Base-by-base conservation (phyloP, 371 early-diverging fungal genomes). In the Saksenaea oblongispora region DNA sequence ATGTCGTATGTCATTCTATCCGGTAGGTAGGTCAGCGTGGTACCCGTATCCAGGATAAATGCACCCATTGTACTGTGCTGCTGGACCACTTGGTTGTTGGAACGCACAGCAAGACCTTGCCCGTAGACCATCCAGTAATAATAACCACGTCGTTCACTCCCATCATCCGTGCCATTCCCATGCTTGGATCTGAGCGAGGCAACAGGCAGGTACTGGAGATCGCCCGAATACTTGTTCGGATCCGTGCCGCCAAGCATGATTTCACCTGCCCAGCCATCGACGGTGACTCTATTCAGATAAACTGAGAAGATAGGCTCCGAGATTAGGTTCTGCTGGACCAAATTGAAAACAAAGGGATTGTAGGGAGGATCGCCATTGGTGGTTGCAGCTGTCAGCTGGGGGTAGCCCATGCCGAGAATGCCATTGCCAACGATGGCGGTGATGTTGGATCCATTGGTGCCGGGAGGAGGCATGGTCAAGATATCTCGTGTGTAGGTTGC, bases 201-300 rank as follows among this genome's bases (percentile, higher is more conserved):
- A 0, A 81, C 82, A 7, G 82, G 75, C 27, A 78, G 55, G 47
- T 86, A 88, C 4, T 66, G 68, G 41, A 88, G 54, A 3, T 75
- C 68, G 11, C 89, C 88, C 1, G 67, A 61, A 63, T 74, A 87
- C 63, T 83, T 84, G 54, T 75, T 57, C 14, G 58, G 15, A 64
- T 90, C 86, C 35, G 78, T 75, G 1, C 84, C 88, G 7, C 87
- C 87, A 71, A 90, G 78, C 22, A 80, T 80, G 51, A 87, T 78
- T 56, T 87, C 84, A 14, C 88, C 90, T 0, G 79, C 68, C 71
- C 74, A 78, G 5, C 74, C 76, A 13, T 62, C 34, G 36, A 72
- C 24, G 2, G 64, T 54, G 5, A 58, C 70, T 17, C 65, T 63
- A 44, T 76, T 75, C 26, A 81, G 64, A 35, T 65, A 81, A 28